Evolutionary conservation across 2,329 filamentous ascomycete genomes (phyloP).

Genomic region (Leptographium lundbergii): DNA sequence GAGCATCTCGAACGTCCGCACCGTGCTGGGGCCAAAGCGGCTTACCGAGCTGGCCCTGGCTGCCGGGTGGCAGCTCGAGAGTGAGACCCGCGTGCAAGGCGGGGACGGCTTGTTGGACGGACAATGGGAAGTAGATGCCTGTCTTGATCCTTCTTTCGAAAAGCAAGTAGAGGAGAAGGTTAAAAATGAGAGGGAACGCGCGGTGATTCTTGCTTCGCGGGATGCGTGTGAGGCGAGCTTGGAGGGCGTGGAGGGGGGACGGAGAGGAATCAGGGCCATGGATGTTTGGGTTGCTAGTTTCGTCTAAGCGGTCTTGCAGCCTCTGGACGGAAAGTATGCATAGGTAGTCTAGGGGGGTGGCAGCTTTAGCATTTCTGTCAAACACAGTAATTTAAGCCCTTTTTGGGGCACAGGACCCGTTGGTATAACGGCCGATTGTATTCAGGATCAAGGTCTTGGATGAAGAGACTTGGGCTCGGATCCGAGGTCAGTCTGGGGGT

Average conservation of each 20-base stretch:
- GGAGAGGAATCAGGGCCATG: slow-evolving; percentile 10
- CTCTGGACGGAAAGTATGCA: too few species aligned
- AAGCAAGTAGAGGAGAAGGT: slow-evolving; percentile 19
- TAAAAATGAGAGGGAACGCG: slow-evolving; percentile 16
- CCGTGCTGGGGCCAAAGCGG: slow-evolving; percentile 26
- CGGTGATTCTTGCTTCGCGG: slow-evolving; percentile 17
- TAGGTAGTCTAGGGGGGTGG: too few species aligned
- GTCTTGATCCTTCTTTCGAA: slow-evolving; percentile 19
- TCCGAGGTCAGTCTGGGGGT: too few species aligned
- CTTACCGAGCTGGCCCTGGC: slow-evolving; percentile 23
- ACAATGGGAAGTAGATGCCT: slow-evolving; percentile 29
- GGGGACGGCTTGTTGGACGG: slow-evolving; percentile 29
- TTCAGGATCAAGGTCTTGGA: too few species aligned
- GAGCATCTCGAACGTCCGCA: slow-evolving; percentile 33
- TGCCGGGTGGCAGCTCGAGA: slow-evolving; percentile 25
- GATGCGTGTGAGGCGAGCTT: slow-evolving; percentile 17
- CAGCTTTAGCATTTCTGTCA: too few species aligned
- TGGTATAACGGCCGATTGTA: too few species aligned
- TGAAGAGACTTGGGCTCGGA: too few species aligned
- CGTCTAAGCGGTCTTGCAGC: too few species aligned
- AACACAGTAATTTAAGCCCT: too few species aligned
- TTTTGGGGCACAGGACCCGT: too few species aligned
- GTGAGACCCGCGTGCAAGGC: slow-evolving; percentile 23
- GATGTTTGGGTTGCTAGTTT: slow-evolving; percentile 13
- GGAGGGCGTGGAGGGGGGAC: slow-evolving; percentile 8